These are phyloP conservation scores for Pseudoperonospora humuli DNA, from an alignment of 352 stramenopile genomes.

Conservation along the genomic window DNA sequence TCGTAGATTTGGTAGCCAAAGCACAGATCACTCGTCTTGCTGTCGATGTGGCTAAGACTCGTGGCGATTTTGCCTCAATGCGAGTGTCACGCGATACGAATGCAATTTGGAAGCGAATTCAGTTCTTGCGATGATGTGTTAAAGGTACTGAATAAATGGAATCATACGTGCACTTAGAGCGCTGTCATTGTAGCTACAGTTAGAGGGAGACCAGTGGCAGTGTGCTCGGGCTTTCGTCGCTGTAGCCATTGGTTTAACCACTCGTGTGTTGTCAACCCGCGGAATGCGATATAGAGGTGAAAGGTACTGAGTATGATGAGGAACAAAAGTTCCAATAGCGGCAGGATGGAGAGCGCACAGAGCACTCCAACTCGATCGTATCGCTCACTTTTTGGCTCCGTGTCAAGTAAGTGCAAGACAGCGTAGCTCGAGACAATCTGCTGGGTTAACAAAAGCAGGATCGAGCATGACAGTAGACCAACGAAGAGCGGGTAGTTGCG, in stretches of 20 bases:
- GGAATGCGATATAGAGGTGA: no score
- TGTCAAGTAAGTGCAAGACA: conserved; percentile 17
- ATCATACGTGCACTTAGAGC: conserved; percentile 3
- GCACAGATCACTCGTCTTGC: conserved; percentile 11
- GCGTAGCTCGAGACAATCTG: conserved; percentile 39
- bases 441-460: conserved; percentile 49
- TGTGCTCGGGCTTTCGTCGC: conserved; percentile 3
- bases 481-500: conserved; percentile 64
- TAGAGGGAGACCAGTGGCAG: neutral
- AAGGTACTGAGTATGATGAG: no score
- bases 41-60: conserved; percentile 20
- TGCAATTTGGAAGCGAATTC: conserved; percentile 45
- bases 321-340: no score
- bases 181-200: neutral
- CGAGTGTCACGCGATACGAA: conserved; percentile 21
- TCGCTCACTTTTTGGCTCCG: neutral
- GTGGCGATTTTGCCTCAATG: conserved; percentile 36
- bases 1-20: conserved; percentile 18
- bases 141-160: conserved; percentile 5
- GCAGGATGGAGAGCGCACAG: no score
- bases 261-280: no score
- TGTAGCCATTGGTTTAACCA: conserved; percentile 43
- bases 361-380: conserved; percentile 16
- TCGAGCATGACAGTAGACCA: conserved; percentile 44
- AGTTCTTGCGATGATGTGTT: conserved; percentile 54